Evolutionary conservation across 78 protist genomes (phyloP).

Genomic region (Dictyostelium intermedium): DNA sequence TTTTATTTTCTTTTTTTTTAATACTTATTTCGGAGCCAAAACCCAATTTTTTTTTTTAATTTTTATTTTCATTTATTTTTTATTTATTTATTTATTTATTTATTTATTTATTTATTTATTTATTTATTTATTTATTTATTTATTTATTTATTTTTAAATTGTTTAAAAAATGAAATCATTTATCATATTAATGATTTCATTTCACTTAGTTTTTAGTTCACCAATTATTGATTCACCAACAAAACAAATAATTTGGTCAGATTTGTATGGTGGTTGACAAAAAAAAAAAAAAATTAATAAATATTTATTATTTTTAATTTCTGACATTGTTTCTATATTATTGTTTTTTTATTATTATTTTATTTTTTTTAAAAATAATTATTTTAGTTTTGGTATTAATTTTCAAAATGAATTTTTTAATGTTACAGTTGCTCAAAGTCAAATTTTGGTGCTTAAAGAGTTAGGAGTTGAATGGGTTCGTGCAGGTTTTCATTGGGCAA

Average conservation of each 20-base stretch:
- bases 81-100: background rate
- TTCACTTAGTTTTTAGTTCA: background rate
- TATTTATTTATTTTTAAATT: background rate
- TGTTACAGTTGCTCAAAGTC: background rate
- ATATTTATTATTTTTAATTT: background rate
- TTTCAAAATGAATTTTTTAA: background rate
- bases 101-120: background rate
- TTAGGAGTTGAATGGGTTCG: background rate
- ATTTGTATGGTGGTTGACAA: background rate
- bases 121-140: background rate
- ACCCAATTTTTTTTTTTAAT: too few relatives aligned
- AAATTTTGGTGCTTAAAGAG: background rate
- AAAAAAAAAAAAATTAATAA: too few relatives aligned
- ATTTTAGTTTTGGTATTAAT: background rate
- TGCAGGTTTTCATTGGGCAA: background rate
- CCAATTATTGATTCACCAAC: background rate
- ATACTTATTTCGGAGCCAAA: too few relatives aligned
- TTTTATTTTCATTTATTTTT: too few relatives aligned
- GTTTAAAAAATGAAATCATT: background rate
- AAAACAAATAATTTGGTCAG: background rate
- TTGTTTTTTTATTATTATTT: background rate
- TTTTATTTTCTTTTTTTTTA: too few relatives aligned
- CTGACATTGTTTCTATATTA: too few relatives aligned
- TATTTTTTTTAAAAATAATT: background rate
- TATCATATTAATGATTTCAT: background rate